A percentile compares a stretch with the other conserved stretches of the same genome.
Evolutionary conservation across 306 rosid genomes (phyloP).

Genomic region (Alnus glutinosa): DNA sequence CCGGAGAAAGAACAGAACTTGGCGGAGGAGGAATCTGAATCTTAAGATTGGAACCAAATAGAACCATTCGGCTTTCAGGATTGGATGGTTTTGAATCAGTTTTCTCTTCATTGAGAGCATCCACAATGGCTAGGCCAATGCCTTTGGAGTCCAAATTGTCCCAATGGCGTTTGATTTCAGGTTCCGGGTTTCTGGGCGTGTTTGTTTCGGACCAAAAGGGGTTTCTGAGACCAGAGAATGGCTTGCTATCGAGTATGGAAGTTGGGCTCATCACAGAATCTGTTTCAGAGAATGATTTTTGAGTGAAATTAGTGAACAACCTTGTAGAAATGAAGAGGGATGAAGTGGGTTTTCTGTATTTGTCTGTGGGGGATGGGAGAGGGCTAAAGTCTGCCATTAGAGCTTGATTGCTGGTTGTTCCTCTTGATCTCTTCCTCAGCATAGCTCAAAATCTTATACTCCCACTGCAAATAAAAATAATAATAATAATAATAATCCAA

Average conservation of each 20-base stretch:
- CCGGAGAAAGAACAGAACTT: slow-evolving; percentile 19
- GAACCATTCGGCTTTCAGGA: slow-evolving; percentile 53
- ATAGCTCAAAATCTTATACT: slow-evolving; percentile 27
- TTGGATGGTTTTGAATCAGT: slow-evolving; percentile 35
- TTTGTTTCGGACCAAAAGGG: slow-evolving; percentile 61
- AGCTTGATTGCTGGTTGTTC: slow-evolving; percentile 25
- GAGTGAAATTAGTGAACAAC: slow-evolving; percentile 52
- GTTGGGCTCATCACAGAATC: slow-evolving; percentile 78
- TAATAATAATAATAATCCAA: background rate
- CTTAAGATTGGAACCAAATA: slow-evolving; percentile 84
- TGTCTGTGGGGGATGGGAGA: slow-evolving; percentile 44
- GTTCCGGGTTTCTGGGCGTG: slow-evolving; percentile 44
- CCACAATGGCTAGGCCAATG: slow-evolving; percentile 82
- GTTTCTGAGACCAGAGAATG: slow-evolving; percentile 53
- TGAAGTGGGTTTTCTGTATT: slow-evolving; percentile 37
- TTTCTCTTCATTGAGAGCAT: slow-evolving; percentile 57
- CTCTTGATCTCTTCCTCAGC: slow-evolving; percentile 32
- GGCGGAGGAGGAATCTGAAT: slow-evolving; percentile 59
- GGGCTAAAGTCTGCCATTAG: slow-evolving; percentile 58
- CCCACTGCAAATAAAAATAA: slow-evolving; percentile 28
- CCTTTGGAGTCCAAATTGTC: slow-evolving; percentile 56
- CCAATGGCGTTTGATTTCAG: slow-evolving; percentile 58
- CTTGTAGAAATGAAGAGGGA: slow-evolving; percentile 63
- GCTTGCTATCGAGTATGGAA: slow-evolving; percentile 70
- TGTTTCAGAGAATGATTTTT: slow-evolving; percentile 50